phyloP scores from a whole-genome alignment of 306 rosid genomes.

The Prunus fruticosa region DNA sequence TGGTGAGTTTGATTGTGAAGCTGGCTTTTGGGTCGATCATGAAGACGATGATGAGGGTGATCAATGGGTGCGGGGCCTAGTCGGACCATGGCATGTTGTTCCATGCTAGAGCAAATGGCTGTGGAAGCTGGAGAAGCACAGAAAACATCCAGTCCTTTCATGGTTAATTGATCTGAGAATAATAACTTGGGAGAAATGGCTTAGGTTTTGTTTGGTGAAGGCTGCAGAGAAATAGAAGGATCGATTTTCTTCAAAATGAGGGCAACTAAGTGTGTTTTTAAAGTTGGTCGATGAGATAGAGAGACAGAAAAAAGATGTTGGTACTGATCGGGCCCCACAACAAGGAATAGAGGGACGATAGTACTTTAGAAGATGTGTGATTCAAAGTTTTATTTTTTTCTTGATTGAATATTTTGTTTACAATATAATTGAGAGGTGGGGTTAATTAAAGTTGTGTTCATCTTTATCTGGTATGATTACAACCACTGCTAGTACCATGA shows the following conservation, averaged over 20 bases:
- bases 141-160: slow-evolving; percentile 61
- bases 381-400: slow-evolving; percentile 10
- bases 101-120: slow-evolving; percentile 51
- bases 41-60: slow-evolving; percentile 14
- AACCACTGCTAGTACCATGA: slow-evolving; percentile 37
- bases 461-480: slow-evolving; percentile 48
- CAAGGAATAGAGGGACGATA: slow-evolving; percentile 12
- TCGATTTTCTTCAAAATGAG: slow-evolving; percentile 9
- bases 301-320: slow-evolving; percentile 7
- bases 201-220: neutral
- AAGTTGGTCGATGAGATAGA: slow-evolving; percentile 16
- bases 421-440: slow-evolving; percentile 6
- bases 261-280: slow-evolving; percentile 17
- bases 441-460: slow-evolving; percentile 26
- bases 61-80: slow-evolving; percentile 21
- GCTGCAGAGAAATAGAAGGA: neutral
- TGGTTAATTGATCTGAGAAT: slow-evolving; percentile 4
- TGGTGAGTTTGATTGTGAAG: slow-evolving; percentile 5
- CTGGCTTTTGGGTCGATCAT: slow-evolving; percentile 29
- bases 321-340: slow-evolving; percentile 26
- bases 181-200: neutral
- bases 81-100: slow-evolving; percentile 39
- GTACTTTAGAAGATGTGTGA: slow-evolving; percentile 27
- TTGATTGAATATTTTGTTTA: neutral
- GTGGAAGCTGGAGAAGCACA: slow-evolving; percentile 78